These are phyloP conservation scores for Ogataea nakhonphanomensis DNA, from an alignment of 805 yeast species.

Conservation along the genomic window DNA sequence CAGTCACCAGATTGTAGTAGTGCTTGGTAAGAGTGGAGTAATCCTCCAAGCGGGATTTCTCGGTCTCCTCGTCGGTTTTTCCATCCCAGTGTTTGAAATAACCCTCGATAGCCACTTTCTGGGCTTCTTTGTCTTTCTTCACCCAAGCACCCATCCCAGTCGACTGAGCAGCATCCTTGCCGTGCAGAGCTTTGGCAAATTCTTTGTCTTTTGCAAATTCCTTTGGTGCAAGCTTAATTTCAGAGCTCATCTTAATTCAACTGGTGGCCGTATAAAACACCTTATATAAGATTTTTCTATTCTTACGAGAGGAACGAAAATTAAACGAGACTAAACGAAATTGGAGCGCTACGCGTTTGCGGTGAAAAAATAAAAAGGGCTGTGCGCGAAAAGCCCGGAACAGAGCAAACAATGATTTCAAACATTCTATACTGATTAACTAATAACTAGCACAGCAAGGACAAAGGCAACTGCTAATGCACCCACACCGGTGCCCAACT, in stretches of 20 bases:
- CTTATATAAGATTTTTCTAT: not conserved
- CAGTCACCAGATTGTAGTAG: conserved; percentile 95
- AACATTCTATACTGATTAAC: not conserved
- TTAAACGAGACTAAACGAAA: conserved; percentile 7
- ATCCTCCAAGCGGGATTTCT: conserved; percentile 70
- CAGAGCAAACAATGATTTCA: not conserved
- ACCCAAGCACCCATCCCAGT: conserved; percentile 76
- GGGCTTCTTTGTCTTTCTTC: conserved; percentile 74
- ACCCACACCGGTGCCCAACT: not conserved
- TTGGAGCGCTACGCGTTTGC: not conserved
- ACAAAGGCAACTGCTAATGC: conserved; percentile 1
- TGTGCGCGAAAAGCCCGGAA: not conserved
- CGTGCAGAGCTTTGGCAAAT: conserved; percentile 86
- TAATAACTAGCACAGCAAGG: conserved; percentile 1
- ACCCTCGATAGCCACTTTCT: conserved; percentile 78
- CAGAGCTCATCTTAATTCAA: conserved; percentile 9
- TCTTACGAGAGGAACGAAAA: not conserved
- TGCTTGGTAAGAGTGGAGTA: conserved; percentile 91
- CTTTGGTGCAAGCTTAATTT: conserved; percentile 46
- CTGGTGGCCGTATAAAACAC: not conserved
- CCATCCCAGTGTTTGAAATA: conserved; percentile 98
- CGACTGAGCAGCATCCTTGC: conserved; percentile 58
- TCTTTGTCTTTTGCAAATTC: conserved; percentile 58
- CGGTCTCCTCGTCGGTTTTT: conserved; percentile 69
- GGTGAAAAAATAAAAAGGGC: not conserved